Conservation (phyloP, 192 early-diverging fungal species). For the Backusella tarrabulga region DNA sequence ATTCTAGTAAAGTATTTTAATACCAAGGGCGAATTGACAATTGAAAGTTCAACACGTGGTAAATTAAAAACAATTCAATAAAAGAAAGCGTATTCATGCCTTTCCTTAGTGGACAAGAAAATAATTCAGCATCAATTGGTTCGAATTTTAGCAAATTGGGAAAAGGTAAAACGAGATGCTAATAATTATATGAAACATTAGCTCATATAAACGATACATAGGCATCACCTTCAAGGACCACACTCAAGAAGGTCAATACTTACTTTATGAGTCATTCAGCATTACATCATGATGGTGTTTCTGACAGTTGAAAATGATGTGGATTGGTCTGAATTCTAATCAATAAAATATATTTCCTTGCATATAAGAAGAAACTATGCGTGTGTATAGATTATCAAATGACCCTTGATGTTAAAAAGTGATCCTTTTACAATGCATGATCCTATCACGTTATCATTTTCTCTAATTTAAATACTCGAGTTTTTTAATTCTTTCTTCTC, state of each 20-base stretch:
- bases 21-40: slow-evolving; percentile 33
- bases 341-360: slow-evolving; percentile 20
- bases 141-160: slow-evolving; percentile 60
- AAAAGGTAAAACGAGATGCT: slow-evolving; percentile 40
- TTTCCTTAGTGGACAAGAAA: slow-evolving; percentile 45
- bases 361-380: background rate
- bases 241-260: slow-evolving; percentile 73
- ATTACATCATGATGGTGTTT: slow-evolving; percentile 6
- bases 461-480: background rate
- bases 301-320: slow-evolving; percentile 21
- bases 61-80: background rate
- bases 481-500: background rate
- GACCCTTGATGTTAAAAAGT: slow-evolving; percentile 5
- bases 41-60: slow-evolving; percentile 14
- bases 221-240: slow-evolving; percentile 73
- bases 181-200: background rate
- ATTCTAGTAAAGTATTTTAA: slow-evolving; percentile 62
- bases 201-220: slow-evolving; percentile 2
- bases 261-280: slow-evolving; percentile 60
- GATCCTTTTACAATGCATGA: slow-evolving; percentile 9
- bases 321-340: background rate
- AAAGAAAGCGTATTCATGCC: background rate
- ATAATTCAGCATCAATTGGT: slow-evolving; percentile 64
- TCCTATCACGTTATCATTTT: slow-evolving; percentile 15
- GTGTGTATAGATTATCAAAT: slow-evolving; percentile 7